Conservation (phyloP, 106 monocot species). For the Vanilla planifolia region DNA sequence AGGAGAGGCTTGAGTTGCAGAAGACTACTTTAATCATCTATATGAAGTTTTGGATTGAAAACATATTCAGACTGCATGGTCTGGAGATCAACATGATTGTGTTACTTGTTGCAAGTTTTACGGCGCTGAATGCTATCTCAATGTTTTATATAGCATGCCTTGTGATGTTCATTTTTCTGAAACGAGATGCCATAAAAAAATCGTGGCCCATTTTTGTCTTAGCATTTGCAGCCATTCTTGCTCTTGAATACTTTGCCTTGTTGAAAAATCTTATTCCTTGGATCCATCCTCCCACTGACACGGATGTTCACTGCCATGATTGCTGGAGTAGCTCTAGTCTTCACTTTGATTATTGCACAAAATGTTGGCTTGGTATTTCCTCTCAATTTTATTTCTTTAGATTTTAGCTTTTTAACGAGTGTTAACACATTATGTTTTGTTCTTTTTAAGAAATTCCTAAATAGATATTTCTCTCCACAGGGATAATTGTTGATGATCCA, state of each 20-base stretch:
- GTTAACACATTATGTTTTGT: neutral
- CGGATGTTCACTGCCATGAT: slow-evolving; percentile 56
- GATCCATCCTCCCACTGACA: slow-evolving; percentile 23
- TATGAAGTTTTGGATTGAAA: slow-evolving; percentile 83
- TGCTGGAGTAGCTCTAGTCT: slow-evolving; percentile 76
- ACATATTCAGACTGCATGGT: slow-evolving; percentile 72
- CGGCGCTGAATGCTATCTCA: slow-evolving; percentile 73
- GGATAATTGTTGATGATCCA: slow-evolving; percentile 84
- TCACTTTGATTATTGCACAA: slow-evolving; percentile 67
- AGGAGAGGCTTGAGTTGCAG: slow-evolving; percentile 84
- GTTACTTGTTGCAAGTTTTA: slow-evolving; percentile 87
- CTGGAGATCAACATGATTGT: slow-evolving; percentile 93
- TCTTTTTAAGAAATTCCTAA: neutral
- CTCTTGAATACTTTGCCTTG: slow-evolving; percentile 81
- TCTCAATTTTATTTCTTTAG: slow-evolving; percentile 5
- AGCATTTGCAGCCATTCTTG: slow-evolving; percentile 68
- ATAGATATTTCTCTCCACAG: slow-evolving; percentile 23
- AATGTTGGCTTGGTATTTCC: slow-evolving; percentile 88
- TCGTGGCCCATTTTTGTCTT: slow-evolving; percentile 82
- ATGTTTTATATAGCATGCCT: slow-evolving; percentile 77
- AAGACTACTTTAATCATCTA: slow-evolving; percentile 65
- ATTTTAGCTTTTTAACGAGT: neutral
- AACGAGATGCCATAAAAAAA: slow-evolving; percentile 56
- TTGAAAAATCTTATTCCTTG: slow-evolving; percentile 76
- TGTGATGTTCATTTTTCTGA: slow-evolving; percentile 66